Base-by-base conservation (phyloP, 805 yeast genomes). In the Saccharomycopsis sp. region DNA sequence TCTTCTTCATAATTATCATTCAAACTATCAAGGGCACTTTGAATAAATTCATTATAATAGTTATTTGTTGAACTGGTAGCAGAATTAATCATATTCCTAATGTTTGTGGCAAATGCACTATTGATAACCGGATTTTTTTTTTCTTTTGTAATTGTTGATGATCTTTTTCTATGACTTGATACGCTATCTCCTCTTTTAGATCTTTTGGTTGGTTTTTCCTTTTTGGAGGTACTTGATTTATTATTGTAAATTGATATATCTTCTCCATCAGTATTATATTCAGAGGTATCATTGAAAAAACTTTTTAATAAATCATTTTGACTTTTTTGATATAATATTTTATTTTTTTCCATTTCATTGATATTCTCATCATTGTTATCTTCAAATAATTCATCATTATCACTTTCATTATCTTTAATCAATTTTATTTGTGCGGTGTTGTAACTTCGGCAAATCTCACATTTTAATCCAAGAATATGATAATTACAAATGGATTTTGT, bases 371-470 rank as follows among this genome's bases (percentile, higher is more conserved):
- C n/a, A n/a, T n/a, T n/a, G n/a, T n/a, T n/a, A 15, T 21, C 37
- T 4, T 27, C 31, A n/a, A 35, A 17, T 13, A 36, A 25, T 21
- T 38, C 42, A 20, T 25, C 32, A 2, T 37, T 41, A 5, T 32
- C 45, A 14, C 18, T 13, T 35, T 6, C 12, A 8, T 40, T 69
- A 75, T 46, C 72, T 59, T 85, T 85, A 41, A 82, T 64, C 40
- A 85, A 56, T 52, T 72, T 73, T 42, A 76, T 49, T 55, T 84
- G 89, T 44, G 74, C 75, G 2, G 96, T 88, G 58, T 88, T 88
- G 58, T 87, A 88, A 55, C 94, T 81, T 43, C 72, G 70, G 60
- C 96, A 88, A 55, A 79, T 86, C 49, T 78, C 80, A 58, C 97
- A 88, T 56, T 80, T 82, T 47, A 86, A 66, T 1, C 97, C 97